phyloP scores from a whole-genome alignment of 2,329 filamentous ascomycete species.

The Sporothrix inflata region DNA sequence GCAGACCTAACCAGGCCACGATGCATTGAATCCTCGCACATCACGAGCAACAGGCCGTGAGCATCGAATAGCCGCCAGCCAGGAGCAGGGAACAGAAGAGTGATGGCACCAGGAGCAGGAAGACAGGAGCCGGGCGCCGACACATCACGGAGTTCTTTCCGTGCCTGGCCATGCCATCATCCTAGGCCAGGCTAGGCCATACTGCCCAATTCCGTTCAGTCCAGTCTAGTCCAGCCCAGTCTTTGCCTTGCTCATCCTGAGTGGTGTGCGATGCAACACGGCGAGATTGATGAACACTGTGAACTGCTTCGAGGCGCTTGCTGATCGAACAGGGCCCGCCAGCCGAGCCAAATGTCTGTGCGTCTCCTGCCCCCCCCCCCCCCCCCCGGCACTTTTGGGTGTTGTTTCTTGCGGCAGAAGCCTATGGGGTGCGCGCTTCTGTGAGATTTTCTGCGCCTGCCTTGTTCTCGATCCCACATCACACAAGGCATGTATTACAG shows the following conservation, averaged over 20 bases:
- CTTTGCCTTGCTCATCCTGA: background rate
- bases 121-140: background rate
- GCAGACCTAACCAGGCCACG: background rate
- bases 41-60: background rate
- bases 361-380: slow-evolving; percentile 29
- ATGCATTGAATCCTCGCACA: background rate
- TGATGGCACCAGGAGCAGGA: background rate
- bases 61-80: background rate
- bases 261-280: slow-evolving; percentile 31
- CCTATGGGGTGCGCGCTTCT: background rate
- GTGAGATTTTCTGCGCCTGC: slow-evolving; percentile 14
- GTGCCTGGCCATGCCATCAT: background rate
- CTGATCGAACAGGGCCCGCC: slow-evolving; percentile 33
- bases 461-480: slow-evolving; percentile 31
- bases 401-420: slow-evolving; percentile 8
- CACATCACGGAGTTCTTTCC: background rate
- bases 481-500: slow-evolving; percentile 39
- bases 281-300: slow-evolving; percentile 31
- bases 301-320: slow-evolving; percentile 32
- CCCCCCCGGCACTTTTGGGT: slow-evolving; percentile 22
- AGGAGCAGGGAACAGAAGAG: background rate
- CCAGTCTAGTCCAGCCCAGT: background rate
- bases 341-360: slow-evolving; percentile 40
- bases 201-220: background rate
- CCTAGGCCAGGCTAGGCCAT: background rate